Conservation (phyloP, 805 yeast species). For the Metschnikowia borealis region DNA sequence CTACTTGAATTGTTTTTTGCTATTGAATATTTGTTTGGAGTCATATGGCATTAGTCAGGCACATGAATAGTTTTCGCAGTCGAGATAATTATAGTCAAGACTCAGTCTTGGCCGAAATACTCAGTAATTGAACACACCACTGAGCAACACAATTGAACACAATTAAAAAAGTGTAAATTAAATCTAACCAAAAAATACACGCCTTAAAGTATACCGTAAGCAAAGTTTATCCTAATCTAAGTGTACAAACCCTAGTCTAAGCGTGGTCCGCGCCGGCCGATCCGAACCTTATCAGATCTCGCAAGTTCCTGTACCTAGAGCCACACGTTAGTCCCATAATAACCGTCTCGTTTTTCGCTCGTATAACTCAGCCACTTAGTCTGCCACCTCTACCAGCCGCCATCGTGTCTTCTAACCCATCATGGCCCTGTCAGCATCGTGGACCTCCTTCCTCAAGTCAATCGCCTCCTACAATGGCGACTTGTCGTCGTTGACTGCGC, state of each 20-base stretch:
- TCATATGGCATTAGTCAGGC: too few relatives aligned
- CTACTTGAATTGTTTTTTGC: too few relatives aligned
- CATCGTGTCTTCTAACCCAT: neutral
- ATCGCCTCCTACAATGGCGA: constrained; percentile 93
- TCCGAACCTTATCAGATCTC: constrained; percentile 4
- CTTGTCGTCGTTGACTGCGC: constrained; percentile 90
- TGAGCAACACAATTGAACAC: too few relatives aligned
- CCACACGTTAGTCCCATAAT: neutral
- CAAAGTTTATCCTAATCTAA: neutral
- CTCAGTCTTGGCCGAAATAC: too few relatives aligned
- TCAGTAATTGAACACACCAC: too few relatives aligned
- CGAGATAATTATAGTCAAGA: too few relatives aligned
- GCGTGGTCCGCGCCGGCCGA: neutral
- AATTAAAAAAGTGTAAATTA: too few relatives aligned
- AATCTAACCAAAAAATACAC: neutral
- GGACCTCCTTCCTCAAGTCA: constrained; percentile 89
- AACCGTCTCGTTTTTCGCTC: constrained; percentile 4
- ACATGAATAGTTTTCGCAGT: too few relatives aligned
- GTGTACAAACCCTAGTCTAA: neutral
- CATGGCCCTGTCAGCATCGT: constrained; percentile 45
- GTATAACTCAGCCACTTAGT: constrained; percentile 6
- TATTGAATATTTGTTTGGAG: too few relatives aligned
- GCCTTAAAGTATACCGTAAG: neutral
- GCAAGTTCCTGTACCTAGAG: neutral
- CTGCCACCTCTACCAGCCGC: neutral